Percentiles rank a stretch among this genome's conserved stretches.
These are phyloP conservation scores for Metschnikowia continentalis DNA, from an alignment of 805 yeast species.

Conservation along the genomic window DNA sequence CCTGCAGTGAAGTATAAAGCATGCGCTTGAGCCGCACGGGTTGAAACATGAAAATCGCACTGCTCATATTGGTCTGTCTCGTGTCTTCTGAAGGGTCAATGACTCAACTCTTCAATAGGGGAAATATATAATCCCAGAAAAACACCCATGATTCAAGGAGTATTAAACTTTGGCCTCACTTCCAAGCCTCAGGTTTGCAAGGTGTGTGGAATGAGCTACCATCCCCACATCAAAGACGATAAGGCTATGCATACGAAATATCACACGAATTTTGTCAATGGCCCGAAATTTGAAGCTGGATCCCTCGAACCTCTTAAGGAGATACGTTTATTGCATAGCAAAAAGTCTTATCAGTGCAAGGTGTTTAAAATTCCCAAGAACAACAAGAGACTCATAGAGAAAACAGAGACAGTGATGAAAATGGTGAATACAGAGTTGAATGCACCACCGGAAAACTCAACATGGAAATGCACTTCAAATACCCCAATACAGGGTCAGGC, in stretches of 20 bases:
- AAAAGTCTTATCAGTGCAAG: slow-evolving; percentile 12
- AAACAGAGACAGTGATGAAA: slow-evolving; percentile 34
- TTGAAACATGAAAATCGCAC: background rate
- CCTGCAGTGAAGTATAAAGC: background rate
- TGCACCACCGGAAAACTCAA: slow-evolving; percentile 43
- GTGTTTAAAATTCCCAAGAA: slow-evolving; percentile 22
- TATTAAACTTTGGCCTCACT: slow-evolving; percentile 5
- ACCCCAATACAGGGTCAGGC: slow-evolving; percentile 23
- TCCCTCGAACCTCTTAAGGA: slow-evolving; percentile 27
- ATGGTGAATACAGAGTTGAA: slow-evolving; percentile 57
- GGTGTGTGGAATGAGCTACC: slow-evolving; percentile 53
- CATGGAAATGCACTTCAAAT: slow-evolving; percentile 24
- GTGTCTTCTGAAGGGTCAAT: background rate
- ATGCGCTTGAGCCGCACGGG: background rate
- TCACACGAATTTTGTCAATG: slow-evolving; percentile 48
- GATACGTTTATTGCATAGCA: slow-evolving; percentile 9
- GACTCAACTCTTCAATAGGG: background rate
- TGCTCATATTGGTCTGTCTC: background rate
- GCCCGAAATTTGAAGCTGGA: slow-evolving; percentile 43
- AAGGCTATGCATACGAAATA: slow-evolving; percentile 45
- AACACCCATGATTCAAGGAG: slow-evolving; percentile 10
- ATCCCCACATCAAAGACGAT: slow-evolving; percentile 39
- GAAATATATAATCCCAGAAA: background rate
- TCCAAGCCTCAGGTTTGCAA: slow-evolving; percentile 32
- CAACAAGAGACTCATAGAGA: slow-evolving; percentile 21